Evolutionary conservation across 1,139 yeast genomes (phyloP), one percentile per base, ranked within the genome.

Genomic region (Magnusiomyces fungicola): DNA sequence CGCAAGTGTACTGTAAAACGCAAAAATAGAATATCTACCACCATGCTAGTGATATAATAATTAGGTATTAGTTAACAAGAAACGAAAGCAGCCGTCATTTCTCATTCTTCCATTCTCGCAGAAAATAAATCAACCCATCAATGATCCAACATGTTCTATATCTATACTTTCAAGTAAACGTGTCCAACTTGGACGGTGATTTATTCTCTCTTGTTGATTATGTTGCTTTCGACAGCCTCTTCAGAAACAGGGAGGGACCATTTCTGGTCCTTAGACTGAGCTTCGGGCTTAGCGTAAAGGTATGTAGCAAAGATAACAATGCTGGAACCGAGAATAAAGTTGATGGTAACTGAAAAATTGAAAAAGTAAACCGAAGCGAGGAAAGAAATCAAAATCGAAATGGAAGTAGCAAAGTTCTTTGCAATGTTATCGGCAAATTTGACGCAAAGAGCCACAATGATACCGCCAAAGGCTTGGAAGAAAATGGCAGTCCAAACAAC

Each of bases 401-500:
- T 64, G 10, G 71, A 66, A 2, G 74, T 70, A 3, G 74, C 72
- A 57, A 70, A 70, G 61, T 70, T 70, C 58, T 69, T 69, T 46
- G 70, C 70, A 51, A 69, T 69, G 55, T 69, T 69, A 59, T 69
- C 73, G 25, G 73, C 73, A 52, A 64, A 69, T 52, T 70, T 70
- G 51, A 69, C 73, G 49, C 72, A 69, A 32, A 69, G 55, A 3
- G 73, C 73, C 3, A 69, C 73, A 24, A 69, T 58, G 45, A 69
- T 66, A 3, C 73, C 73, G n/a, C 73, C 73, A 40, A 65, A 50
- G 3, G 74, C 73, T 54, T 69, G 73, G 32, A 69, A 60, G 18
- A 65, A 51, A 42, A 69, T 68, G 34, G 72, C 72, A 9, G 62
- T 53, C 67, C 68, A 63, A 3, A 70, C 73, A 22, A 68, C 68